Evolutionary conservation across 2,329 filamentous ascomycete species (phyloP).

Genomic region (Ophiostoma pallidulum): DNA sequence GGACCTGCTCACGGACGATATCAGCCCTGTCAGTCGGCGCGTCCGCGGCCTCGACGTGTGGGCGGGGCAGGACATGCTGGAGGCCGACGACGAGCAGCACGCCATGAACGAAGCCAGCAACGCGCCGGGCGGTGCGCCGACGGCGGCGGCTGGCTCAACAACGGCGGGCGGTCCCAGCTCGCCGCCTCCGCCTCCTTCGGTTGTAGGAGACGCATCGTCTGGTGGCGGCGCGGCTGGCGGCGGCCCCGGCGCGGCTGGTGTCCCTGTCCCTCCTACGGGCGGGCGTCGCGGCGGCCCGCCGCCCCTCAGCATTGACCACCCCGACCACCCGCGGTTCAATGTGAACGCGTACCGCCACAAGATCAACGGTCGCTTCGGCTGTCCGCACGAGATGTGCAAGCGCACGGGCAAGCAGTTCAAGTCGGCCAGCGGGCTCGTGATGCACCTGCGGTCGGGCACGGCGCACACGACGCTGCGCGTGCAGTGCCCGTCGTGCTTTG

Average conservation of each 20-base stretch:
- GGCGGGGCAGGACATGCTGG: constrained; percentile 12
- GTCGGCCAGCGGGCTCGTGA: constrained; percentile 23
- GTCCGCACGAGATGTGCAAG: constrained; percentile 44
- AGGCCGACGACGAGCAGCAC: neutral
- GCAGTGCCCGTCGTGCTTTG: constrained; percentile 37
- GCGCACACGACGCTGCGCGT: constrained; percentile 30
- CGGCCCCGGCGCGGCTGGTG: neutral
- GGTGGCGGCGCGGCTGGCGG: neutral
- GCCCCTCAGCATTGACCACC: neutral
- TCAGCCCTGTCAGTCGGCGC: neutral
- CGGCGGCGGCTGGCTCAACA: neutral
- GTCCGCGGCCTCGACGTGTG: constrained; percentile 9
- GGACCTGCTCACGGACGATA: constrained; percentile 17
- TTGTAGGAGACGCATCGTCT: too few species aligned
- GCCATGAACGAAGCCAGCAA: neutral
- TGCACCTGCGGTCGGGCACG: constrained; percentile 34
- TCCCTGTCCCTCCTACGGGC: too few species aligned
- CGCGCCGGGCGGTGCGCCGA: neutral
- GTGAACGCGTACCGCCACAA: constrained; percentile 36
- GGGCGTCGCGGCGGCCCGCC: neutral
- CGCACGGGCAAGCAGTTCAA: constrained; percentile 29
- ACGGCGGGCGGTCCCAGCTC: too few species aligned
- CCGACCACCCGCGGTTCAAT: constrained; percentile 29
- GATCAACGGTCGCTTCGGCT: constrained; percentile 38
- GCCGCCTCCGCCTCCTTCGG: neutral